Percentiles rank a stretch among this genome's conserved stretches.
Evolutionary conservation across 352 stramenopile species (phyloP).

Genomic region (Elongisporangium undulatum): DNA sequence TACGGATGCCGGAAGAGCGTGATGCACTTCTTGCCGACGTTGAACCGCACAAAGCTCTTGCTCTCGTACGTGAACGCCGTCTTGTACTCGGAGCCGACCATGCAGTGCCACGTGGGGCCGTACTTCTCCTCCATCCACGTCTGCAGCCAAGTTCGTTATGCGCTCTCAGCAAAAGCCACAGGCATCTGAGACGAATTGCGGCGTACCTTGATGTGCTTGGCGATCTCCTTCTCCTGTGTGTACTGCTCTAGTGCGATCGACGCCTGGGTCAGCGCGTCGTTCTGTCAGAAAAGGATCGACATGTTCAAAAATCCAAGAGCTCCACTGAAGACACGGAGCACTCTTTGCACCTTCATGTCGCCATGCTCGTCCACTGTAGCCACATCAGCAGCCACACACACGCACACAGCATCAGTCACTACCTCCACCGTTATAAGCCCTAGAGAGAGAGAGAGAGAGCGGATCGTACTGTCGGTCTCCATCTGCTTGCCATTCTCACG

Average conservation of each 20-base stretch:
- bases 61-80: conserved; percentile 70
- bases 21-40: conserved; percentile 85
- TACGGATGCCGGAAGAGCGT: conserved; percentile 75
- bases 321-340: not conserved
- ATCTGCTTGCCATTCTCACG: conserved; percentile 75
- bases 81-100: conserved; percentile 77
- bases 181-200: not conserved
- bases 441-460: not conserved
- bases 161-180: not conserved
- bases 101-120: conserved; percentile 68
- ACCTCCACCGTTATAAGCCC: not conserved
- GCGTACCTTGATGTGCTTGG: conserved; percentile 62
- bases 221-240: conserved; percentile 76
- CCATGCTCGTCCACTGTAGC: conserved; percentile 78
- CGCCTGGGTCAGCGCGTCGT: conserved; percentile 62
- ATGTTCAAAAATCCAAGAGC: conserved; percentile 1
- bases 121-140: conserved; percentile 49
- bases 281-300: conserved; percentile 22
- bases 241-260: conserved; percentile 69
- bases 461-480: conserved; percentile 75
- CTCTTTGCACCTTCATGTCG: conserved; percentile 60
- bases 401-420: not conserved
- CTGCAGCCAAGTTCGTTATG: conserved; percentile 4
- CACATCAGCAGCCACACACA: conserved; percentile 1
- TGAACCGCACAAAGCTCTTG: conserved; percentile 86